Conservation (phyloP, 257 asterid genomes). For the Jacaranda mimosifolia region DNA sequence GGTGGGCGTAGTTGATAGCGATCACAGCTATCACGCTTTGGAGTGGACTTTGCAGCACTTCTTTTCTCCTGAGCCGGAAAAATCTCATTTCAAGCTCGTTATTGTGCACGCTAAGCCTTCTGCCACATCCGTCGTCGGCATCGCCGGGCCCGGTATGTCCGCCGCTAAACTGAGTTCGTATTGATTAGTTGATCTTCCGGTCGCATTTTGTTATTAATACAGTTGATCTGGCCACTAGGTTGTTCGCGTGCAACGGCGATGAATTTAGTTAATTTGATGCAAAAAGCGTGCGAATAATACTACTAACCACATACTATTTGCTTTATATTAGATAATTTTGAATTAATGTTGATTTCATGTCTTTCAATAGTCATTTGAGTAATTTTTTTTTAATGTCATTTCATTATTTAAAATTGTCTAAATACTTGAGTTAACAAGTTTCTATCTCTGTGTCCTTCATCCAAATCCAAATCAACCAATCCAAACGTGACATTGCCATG, state of each 20-base stretch:
- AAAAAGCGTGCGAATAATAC: background rate
- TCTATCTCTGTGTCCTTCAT: background rate
- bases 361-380: too few species aligned
- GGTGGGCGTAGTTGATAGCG: constrained; percentile 87
- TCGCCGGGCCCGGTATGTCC: constrained; percentile 72
- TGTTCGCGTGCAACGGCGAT: background rate
- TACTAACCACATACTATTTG: background rate
- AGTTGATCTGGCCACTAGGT: background rate
- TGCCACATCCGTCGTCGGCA: constrained; percentile 58
- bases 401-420: too few species aligned
- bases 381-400: too few species aligned
- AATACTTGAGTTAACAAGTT: too few species aligned
- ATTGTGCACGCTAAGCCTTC: constrained; percentile 78
- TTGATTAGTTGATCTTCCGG: background rate
- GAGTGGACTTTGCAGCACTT: constrained; percentile 83
- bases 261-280: background rate
- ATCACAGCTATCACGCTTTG: constrained; percentile 76
- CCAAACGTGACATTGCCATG: background rate
- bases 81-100: constrained; percentile 61
- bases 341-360: too few species aligned
- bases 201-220: background rate
- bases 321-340: background rate
- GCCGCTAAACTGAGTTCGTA: background rate
- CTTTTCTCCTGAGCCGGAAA: constrained; percentile 49
- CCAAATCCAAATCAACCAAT: background rate